A percentile compares a stretch with the other conserved stretches of the same genome.
These are phyloP conservation scores for Fusarium metavorans DNA, from an alignment of 2,329 filamentous ascomycete species.

Conservation along the genomic window DNA sequence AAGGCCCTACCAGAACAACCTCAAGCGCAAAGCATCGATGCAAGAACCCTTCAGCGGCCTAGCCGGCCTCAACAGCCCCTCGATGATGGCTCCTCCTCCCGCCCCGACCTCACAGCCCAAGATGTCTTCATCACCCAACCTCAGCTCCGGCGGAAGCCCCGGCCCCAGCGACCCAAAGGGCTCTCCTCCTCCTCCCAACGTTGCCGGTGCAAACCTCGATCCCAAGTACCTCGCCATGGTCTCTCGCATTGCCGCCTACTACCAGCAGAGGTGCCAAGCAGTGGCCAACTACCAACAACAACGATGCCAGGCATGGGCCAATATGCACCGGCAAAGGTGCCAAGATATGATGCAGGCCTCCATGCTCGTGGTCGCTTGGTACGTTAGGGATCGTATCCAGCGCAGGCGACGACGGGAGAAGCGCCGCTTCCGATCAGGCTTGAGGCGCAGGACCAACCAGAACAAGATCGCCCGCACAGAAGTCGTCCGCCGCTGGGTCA, in stretches of 20 bases:
- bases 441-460: conserved; percentile 49
- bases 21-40: conserved; percentile 45
- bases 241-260: conserved; percentile 61
- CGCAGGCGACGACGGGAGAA: conserved; percentile 56
- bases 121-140: conserved; percentile 35
- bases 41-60: conserved; percentile 38
- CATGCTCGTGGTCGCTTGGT: conserved; percentile 63
- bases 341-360: conserved; percentile 63
- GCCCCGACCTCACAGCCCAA: conserved; percentile 42
- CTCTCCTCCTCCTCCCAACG: conserved; percentile 36
- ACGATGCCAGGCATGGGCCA: conserved; percentile 61
- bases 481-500: conserved; percentile 57
- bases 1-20: conserved; percentile 44
- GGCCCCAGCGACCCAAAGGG: conserved; percentile 34
- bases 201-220: conserved; percentile 49
- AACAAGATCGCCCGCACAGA: conserved; percentile 55
- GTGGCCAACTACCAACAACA: conserved; percentile 61
- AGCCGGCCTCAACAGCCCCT: conserved; percentile 28
- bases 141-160: conserved; percentile 31
- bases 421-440: conserved; percentile 55
- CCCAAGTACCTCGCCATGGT: conserved; percentile 60
- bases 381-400: conserved; percentile 60
- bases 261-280: conserved; percentile 62
- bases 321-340: conserved; percentile 59
- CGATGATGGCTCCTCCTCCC: conserved; percentile 40